These are phyloP conservation scores for Sclerotinia nivalis DNA, from an alignment of 2,329 filamentous ascomycete genomes.

Conservation along the genomic window DNA sequence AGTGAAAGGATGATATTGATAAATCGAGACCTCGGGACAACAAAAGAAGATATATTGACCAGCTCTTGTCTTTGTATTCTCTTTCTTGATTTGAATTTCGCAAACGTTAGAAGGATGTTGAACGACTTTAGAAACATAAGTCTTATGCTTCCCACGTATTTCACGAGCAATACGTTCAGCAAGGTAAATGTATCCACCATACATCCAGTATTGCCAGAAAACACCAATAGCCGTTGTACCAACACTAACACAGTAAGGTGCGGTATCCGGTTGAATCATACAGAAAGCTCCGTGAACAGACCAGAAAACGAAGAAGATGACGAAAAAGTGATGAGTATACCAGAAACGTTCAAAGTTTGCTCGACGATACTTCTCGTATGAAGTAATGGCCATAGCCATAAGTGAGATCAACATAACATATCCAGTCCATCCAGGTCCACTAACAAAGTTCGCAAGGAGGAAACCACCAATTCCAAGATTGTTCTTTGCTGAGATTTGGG, in stretches of 20 bases:
- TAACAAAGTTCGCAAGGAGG: conserved; percentile 73
- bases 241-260: conserved; percentile 73
- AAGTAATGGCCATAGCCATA: conserved; percentile 77
- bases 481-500: conserved; percentile 71
- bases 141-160: conserved; percentile 77
- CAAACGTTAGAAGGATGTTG: conserved; percentile 87
- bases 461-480: conserved; percentile 77
- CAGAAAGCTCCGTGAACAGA: conserved; percentile 86
- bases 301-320: conserved; percentile 89
- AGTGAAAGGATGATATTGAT: conserved; percentile 88
- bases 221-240: conserved; percentile 68
- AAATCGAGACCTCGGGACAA: conserved; percentile 81
- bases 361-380: conserved; percentile 73
- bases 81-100: conserved; percentile 91
- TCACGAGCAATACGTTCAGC: conserved; percentile 78
- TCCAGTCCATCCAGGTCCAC: conserved; percentile 81
- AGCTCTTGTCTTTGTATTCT: conserved; percentile 76
- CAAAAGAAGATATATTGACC: conserved; percentile 90
- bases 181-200: conserved; percentile 77
- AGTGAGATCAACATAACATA: conserved; percentile 80
- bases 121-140: conserved; percentile 84
- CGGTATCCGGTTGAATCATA: conserved; percentile 84
- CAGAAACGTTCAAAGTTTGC: conserved; percentile 89
- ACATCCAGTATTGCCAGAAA: conserved; percentile 91
- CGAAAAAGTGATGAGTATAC: conserved; percentile 87